A percentile compares a stretch with the other conserved stretches of the same genome.
Conservation (phyloP, 2,329 filamentous ascomycete species). For the Metarhizium brunneum region DNA sequence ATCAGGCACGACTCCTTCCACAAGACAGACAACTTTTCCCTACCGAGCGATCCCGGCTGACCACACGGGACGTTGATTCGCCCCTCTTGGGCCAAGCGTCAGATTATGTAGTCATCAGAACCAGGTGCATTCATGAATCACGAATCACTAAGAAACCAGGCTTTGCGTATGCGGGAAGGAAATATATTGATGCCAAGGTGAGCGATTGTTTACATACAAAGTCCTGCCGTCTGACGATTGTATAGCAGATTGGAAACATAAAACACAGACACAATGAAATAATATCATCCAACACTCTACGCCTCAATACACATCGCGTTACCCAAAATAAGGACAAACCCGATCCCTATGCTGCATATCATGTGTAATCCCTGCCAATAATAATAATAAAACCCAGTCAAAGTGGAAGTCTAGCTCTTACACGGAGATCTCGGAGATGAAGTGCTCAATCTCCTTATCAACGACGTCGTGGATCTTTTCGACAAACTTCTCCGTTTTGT, state of each 20-base stretch:
- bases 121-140: neutral
- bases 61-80: no score
- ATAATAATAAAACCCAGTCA: neutral
- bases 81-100: neutral
- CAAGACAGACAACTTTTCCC: no score
- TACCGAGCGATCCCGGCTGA: no score
- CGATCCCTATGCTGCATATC: neutral
- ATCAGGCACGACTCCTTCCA: no score
- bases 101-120: neutral
- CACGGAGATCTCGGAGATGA: constrained; percentile 42
- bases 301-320: constrained; percentile 12
- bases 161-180: neutral
- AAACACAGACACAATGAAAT: constrained; percentile 6
- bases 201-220: neutral
- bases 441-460: constrained; percentile 51
- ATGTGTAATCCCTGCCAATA: constrained; percentile 1
- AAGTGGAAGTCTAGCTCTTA: constrained; percentile 15
- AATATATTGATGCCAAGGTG: constrained; percentile 7
- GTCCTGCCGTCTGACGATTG: neutral
- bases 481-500: constrained; percentile 52
- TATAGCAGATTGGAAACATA: constrained; percentile 1
- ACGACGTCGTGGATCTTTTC: constrained; percentile 55
- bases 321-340: constrained; percentile 14
- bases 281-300: constrained; percentile 8
- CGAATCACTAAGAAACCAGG: neutral